Percentiles rank a stretch among this genome's conserved stretches.
Evolutionary conservation across 2,329 filamentous ascomycete species (phyloP).

Genomic region (Microcera coccophila): DNA sequence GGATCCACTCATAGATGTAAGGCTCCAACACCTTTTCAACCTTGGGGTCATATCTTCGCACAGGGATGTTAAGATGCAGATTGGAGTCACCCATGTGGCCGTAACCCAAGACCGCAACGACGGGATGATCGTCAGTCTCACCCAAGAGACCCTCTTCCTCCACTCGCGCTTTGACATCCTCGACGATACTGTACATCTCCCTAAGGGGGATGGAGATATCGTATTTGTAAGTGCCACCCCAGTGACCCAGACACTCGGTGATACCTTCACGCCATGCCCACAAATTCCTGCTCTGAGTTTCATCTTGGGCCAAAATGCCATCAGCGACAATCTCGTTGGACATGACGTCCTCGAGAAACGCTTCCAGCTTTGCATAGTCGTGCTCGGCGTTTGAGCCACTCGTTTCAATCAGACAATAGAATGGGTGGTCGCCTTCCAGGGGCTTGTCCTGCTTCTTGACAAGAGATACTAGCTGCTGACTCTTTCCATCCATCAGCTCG

Average conservation of each 20-base stretch:
- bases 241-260: conserved; percentile 81
- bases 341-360: conserved; percentile 91
- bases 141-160: conserved; percentile 71
- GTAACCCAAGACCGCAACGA: conserved; percentile 89
- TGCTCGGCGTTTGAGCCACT: conserved; percentile 93
- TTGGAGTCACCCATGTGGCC: conserved; percentile 98
- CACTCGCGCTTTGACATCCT: conserved; percentile 74
- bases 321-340: conserved; percentile 79
- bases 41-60: conserved; percentile 75
- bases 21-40: conserved; percentile 89
- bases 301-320: conserved; percentile 87
- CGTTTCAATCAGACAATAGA: conserved; percentile 96
- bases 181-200: conserved; percentile 84
- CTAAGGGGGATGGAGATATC: conserved; percentile 89
- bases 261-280: conserved; percentile 96
- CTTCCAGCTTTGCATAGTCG: conserved; percentile 84
- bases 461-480: conserved; percentile 70
- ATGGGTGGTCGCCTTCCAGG: conserved; percentile 78
- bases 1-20: conserved; percentile 96
- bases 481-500: conserved; percentile 89
- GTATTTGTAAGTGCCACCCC: conserved; percentile 97
- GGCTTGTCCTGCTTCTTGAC: conserved; percentile 76
- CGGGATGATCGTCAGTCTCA: conserved; percentile 69
- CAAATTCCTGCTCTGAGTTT: conserved; percentile 78
- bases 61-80: conserved; percentile 85